Percentiles rank a stretch among this genome's conserved stretches.
phyloP scores from a whole-genome alignment of 1,284 basidiomycete species.

The Gymnopus androsaceus region DNA sequence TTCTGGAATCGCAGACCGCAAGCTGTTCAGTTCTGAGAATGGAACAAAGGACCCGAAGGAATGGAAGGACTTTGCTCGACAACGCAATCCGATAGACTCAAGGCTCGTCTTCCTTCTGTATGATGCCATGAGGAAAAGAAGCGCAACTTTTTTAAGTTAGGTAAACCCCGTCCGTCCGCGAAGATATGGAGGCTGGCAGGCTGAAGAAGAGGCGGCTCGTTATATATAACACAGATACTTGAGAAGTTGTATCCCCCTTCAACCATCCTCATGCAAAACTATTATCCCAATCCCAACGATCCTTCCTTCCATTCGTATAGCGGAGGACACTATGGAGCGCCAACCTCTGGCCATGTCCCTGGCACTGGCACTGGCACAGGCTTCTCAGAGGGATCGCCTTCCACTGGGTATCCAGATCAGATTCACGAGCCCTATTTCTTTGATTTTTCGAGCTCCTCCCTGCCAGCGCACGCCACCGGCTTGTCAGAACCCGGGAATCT shows the following conservation, averaged over 20 bases:
- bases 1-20: not conserved
- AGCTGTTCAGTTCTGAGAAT: too few species aligned
- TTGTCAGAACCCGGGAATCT: slow-evolving; percentile 41
- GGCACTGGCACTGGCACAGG: slow-evolving; percentile 20
- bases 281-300: slow-evolving; percentile 7
- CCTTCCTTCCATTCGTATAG: not conserved
- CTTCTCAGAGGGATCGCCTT: slow-evolving; percentile 53
- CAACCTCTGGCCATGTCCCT: not conserved
- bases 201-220: not conserved
- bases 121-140: slow-evolving; percentile 16
- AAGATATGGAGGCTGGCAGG: slow-evolving; percentile 18
- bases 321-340: too few species aligned
- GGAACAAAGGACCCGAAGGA: slow-evolving; percentile 2
- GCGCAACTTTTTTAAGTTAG: slow-evolving; percentile 9
- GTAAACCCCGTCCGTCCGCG: slow-evolving; percentile 18
- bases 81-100: slow-evolving; percentile 1
- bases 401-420: slow-evolving; percentile 37
- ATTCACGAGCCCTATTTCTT: slow-evolving; percentile 39
- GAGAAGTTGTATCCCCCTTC: not conserved
- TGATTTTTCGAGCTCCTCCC: slow-evolving; percentile 34
- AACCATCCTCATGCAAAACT: slow-evolving; percentile 7
- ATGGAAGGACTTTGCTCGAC: not conserved
- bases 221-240: slow-evolving; percentile 11
- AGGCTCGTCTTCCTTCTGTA: slow-evolving; percentile 9
- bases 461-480: slow-evolving; percentile 44